Evolutionary conservation across 768 basidiomycete genomes (phyloP).

Genomic region (Pulveroboletus ravenelii): DNA sequence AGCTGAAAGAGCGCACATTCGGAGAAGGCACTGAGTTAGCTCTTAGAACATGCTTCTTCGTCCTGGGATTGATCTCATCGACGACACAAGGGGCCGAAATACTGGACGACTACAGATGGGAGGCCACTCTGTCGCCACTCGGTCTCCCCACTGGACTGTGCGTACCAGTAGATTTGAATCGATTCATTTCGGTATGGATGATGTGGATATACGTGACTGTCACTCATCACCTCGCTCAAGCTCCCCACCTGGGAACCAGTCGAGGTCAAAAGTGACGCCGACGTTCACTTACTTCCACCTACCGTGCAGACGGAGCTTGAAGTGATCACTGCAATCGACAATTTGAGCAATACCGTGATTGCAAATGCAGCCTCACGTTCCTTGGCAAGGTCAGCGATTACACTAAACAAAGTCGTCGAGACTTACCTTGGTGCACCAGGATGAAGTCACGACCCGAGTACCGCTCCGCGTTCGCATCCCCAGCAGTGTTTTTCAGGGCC

Average conservation of each 20-base stretch:
- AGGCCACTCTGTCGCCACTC: slow-evolving; percentile 80
- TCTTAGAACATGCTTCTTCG: slow-evolving; percentile 89
- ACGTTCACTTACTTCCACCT: slow-evolving; percentile 58
- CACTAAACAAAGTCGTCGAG: not conserved
- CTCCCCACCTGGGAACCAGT: slow-evolving; percentile 62
- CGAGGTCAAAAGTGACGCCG: slow-evolving; percentile 26
- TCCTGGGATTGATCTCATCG: slow-evolving; percentile 87
- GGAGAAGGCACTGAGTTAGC: slow-evolving; percentile 7
- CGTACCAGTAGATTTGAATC: slow-evolving; percentile 77
- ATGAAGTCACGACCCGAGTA: slow-evolving; percentile 78
- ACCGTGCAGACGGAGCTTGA: slow-evolving; percentile 71
- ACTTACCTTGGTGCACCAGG: slow-evolving; percentile 34
- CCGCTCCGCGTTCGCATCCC: slow-evolving; percentile 69
- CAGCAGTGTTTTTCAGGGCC: slow-evolving; percentile 76
- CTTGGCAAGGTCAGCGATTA: slow-evolving; percentile 62
- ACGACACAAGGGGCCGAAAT: slow-evolving; percentile 92
- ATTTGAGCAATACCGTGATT: slow-evolving; percentile 92
- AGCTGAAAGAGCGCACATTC: slow-evolving; percentile 22
- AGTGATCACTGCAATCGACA: slow-evolving; percentile 85
- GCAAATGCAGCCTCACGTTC: slow-evolving; percentile 92
- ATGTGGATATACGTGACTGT: not conserved
- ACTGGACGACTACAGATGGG: slow-evolving; percentile 89
- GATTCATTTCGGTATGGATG: slow-evolving; percentile 68
- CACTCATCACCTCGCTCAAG: slow-evolving; percentile 35
- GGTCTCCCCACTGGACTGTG: slow-evolving; percentile 89